Evolutionary conservation across 352 stramenopile genomes (phyloP).

Genomic region (Phytophthora ohioensis): DNA sequence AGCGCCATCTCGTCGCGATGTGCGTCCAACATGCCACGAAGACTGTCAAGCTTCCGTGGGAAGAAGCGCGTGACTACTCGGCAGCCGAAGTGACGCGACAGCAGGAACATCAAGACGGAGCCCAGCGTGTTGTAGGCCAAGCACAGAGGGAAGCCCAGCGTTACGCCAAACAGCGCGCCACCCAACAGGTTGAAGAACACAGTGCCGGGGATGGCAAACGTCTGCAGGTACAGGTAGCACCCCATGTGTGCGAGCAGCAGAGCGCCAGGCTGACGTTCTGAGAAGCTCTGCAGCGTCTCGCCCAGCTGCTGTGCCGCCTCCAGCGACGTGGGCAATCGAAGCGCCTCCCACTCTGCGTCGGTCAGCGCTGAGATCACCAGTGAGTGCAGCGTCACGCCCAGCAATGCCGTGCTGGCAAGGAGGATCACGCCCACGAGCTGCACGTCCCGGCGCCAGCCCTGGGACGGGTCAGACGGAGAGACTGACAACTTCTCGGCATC

Average conservation of each 20-base stretch:
- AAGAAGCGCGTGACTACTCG: conserved; percentile 68
- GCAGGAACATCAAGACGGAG: conserved; percentile 78
- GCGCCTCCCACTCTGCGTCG: conserved; percentile 57
- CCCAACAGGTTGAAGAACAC: conserved; percentile 86
- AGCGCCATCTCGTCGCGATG: conserved; percentile 80
- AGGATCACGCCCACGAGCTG: conserved; percentile 58
- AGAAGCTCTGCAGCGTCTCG: conserved; percentile 67
- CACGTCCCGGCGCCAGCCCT: conserved; percentile 64
- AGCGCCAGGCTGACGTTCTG: conserved; percentile 43
- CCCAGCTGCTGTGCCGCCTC: conserved; percentile 68
- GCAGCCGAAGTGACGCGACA: conserved; percentile 67
- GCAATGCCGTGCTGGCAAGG: conserved; percentile 40
- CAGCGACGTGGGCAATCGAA: conserved; percentile 72
- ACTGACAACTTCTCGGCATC: conserved; percentile 11
- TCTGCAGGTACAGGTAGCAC: conserved; percentile 84
- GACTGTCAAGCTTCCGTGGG: conserved; percentile 50
- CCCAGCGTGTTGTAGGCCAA: conserved; percentile 85
- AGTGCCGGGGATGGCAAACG: conserved; percentile 81
- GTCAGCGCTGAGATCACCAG: conserved; percentile 68
- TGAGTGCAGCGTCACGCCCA: conserved; percentile 53
- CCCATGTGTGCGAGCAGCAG: conserved; percentile 75
- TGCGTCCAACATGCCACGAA: conserved; percentile 65
- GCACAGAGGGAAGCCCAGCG: conserved; percentile 77
- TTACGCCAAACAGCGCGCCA: conserved; percentile 75
- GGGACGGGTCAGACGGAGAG: neutral